These are phyloP conservation scores for Suillus clintonianus DNA, from an alignment of 768 basidiomycete genomes.

Conservation along the genomic window DNA sequence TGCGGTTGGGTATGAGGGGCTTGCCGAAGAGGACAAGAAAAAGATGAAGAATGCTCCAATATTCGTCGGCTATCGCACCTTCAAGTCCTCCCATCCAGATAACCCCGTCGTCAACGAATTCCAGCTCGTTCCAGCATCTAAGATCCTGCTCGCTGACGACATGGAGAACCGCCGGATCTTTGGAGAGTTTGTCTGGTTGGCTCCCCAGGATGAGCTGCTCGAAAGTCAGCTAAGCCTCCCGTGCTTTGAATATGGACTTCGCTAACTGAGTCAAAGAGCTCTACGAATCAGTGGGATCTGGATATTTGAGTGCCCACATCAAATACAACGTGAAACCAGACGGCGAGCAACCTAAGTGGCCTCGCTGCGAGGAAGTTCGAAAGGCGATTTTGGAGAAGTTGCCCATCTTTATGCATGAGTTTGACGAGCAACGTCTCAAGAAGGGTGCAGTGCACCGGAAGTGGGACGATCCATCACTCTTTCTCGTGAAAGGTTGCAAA, in stretches of 20 bases:
- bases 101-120: slow-evolving; percentile 50
- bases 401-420: slow-evolving; percentile 86
- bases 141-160: slow-evolving; percentile 83
- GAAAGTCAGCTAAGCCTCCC: slow-evolving; percentile 56
- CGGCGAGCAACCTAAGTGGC: slow-evolving; percentile 39
- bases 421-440: slow-evolving; percentile 55
- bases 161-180: slow-evolving; percentile 74
- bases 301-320: slow-evolving; percentile 65
- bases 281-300: slow-evolving; percentile 72
- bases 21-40: slow-evolving; percentile 40
- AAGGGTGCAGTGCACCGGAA: slow-evolving; percentile 52
- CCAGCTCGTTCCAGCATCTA: slow-evolving; percentile 61
- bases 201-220: slow-evolving; percentile 84
- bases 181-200: slow-evolving; percentile 66
- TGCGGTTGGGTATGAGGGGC: slow-evolving; percentile 59
- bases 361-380: slow-evolving; percentile 49
- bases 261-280: slow-evolving; percentile 46
- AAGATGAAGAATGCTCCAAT: slow-evolving; percentile 69
- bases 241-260: no score
- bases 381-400: slow-evolving; percentile 71
- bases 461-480: slow-evolving; percentile 58
- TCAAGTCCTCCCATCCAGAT: slow-evolving; percentile 30
- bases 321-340: slow-evolving; percentile 67
- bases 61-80: slow-evolving; percentile 63
- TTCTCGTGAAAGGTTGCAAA: slow-evolving; percentile 63